These are phyloP conservation scores for Neltuma alba DNA, from an alignment of 306 rosid genomes.

Conservation along the genomic window DNA sequence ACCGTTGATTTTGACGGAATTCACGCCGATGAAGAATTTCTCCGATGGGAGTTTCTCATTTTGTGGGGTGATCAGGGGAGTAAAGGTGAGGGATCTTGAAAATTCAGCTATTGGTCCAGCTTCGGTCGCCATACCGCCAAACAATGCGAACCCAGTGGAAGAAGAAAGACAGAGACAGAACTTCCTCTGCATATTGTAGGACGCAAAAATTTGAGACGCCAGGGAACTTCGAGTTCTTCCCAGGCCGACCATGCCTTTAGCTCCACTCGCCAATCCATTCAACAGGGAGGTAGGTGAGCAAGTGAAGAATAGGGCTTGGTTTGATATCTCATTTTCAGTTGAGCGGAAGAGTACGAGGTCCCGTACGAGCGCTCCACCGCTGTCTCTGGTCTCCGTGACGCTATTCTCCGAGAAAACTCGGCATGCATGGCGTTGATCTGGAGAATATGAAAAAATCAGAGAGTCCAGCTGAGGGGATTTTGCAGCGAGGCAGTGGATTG, in stretches of 20 bases:
- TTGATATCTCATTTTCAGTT: conserved; percentile 11
- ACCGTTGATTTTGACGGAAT: conserved; percentile 59
- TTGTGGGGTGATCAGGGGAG: conserved; percentile 54
- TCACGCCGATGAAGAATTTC: conserved; percentile 59
- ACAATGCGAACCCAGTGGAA: conserved; percentile 53
- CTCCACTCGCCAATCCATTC: conserved; percentile 55
- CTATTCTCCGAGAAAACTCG: conserved; percentile 40
- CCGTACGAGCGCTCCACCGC: conserved; percentile 47
- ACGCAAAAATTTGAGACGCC: conserved; percentile 63
- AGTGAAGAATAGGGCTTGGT: conserved; percentile 28
- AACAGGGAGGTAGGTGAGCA: conserved; percentile 54
- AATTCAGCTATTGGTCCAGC: conserved; percentile 38
- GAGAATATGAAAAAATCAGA: neutral
- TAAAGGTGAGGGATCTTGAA: conserved; percentile 59
- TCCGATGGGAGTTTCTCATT: conserved; percentile 31
- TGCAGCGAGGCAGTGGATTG: conserved; percentile 64
- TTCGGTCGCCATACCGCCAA: conserved; percentile 21
- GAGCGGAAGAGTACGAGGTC: conserved; percentile 43
- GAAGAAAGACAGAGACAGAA: conserved; percentile 67
- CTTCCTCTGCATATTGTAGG: conserved; percentile 36
- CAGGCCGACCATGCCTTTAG: conserved; percentile 65
- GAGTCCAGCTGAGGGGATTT: conserved; percentile 26
- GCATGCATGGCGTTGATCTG: conserved; percentile 37
- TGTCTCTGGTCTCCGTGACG: conserved; percentile 31
- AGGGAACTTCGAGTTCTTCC: conserved; percentile 59